A percentile compares a stretch with the other conserved stretches of the same genome.
Conservation (phyloP, 2,329 filamentous ascomycete species). For the Pyrenophora graminea region DNA sequence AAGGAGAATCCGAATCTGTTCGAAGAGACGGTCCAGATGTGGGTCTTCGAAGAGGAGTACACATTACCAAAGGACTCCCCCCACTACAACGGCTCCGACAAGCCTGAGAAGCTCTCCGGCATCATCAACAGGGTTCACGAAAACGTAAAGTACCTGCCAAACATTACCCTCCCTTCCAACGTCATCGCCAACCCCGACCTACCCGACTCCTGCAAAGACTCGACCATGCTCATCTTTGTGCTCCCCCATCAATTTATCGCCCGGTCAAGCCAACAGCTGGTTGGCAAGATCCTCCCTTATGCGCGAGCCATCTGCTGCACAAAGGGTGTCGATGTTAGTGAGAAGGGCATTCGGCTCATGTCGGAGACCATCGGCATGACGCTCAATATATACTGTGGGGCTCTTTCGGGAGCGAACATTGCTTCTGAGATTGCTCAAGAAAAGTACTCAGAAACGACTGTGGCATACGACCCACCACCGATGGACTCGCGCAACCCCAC, state of each 20-base stretch:
- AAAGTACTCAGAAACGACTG: slow-evolving; percentile 96
- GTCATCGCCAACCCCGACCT: slow-evolving; percentile 82
- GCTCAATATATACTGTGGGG: slow-evolving; percentile 94
- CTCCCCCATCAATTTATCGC: slow-evolving; percentile 94
- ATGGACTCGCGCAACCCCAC: slow-evolving; percentile 82
- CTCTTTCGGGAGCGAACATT: slow-evolving; percentile 94
- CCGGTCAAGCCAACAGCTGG: slow-evolving; percentile 79
- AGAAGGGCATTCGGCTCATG: slow-evolving; percentile 85
- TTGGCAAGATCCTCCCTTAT: slow-evolving; percentile 87
- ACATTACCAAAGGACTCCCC: slow-evolving; percentile 71
- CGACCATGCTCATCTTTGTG: slow-evolving; percentile 93
- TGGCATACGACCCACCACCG: slow-evolving; percentile 90
- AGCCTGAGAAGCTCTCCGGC: slow-evolving; percentile 82
- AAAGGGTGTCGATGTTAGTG: slow-evolving; percentile 93
- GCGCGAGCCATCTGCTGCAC: slow-evolving; percentile 96
- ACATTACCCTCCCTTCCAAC: slow-evolving; percentile 80
- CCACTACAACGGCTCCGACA: slow-evolving; percentile 68
- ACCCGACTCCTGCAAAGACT: slow-evolving; percentile 76
- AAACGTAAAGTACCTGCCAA: slow-evolving; percentile 97
- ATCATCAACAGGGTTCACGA: slow-evolving; percentile 93
- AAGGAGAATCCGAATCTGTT: slow-evolving; percentile 77
- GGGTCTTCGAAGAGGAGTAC: slow-evolving; percentile 95
- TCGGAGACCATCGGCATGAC: slow-evolving; percentile 91
- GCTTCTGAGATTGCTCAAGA: slow-evolving; percentile 92
- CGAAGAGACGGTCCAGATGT: slow-evolving; percentile 92